These are phyloP conservation scores for Suillus plorans DNA, from an alignment of 768 basidiomycete genomes.

Conservation along the genomic window DNA sequence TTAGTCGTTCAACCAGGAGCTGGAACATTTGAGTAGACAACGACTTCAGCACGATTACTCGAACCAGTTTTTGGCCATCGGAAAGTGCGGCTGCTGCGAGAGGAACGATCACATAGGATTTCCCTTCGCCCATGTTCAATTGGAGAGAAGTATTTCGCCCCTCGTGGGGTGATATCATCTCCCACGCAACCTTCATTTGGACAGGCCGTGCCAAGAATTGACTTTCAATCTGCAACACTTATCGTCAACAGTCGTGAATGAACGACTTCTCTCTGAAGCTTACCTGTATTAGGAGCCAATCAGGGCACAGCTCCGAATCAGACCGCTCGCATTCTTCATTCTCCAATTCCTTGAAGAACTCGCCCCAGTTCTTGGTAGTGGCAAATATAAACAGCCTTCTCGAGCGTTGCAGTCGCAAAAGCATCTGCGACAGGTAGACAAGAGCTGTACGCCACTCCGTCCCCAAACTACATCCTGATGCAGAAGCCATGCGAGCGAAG, in stretches of 20 bases:
- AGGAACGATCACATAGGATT: constrained; percentile 32
- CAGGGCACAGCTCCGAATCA: not conserved
- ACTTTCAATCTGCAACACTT: constrained; percentile 20
- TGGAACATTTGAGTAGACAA: constrained; percentile 29
- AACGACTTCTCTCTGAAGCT: not conserved
- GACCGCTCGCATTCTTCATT: constrained; percentile 9
- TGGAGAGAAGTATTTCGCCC: constrained; percentile 23
- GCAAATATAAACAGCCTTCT: constrained; percentile 27
- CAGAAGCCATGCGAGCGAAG: constrained; percentile 24
- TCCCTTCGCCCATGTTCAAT: constrained; percentile 35
- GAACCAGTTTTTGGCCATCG: constrained; percentile 23
- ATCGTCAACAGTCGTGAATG: not conserved
- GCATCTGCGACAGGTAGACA: constrained; percentile 23
- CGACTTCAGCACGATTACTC: constrained; percentile 29
- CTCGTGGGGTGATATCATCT: constrained; percentile 26
- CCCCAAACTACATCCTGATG: constrained; percentile 7
- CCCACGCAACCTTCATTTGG: constrained; percentile 21
- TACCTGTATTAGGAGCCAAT: constrained; percentile 17
- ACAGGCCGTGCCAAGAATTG: constrained; percentile 24
- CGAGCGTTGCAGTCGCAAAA: constrained; percentile 32
- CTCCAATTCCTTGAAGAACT: constrained; percentile 12
- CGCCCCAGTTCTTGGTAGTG: constrained; percentile 7
- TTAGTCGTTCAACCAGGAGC: constrained; percentile 21
- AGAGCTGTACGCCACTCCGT: constrained; percentile 27
- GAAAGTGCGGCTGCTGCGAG: constrained; percentile 23